Percentiles rank a stretch among this genome's conserved stretches.
These are phyloP conservation scores for Geranomyces michiganensis DNA, from an alignment of 192 early-diverging fungal genomes.

Conservation along the genomic window DNA sequence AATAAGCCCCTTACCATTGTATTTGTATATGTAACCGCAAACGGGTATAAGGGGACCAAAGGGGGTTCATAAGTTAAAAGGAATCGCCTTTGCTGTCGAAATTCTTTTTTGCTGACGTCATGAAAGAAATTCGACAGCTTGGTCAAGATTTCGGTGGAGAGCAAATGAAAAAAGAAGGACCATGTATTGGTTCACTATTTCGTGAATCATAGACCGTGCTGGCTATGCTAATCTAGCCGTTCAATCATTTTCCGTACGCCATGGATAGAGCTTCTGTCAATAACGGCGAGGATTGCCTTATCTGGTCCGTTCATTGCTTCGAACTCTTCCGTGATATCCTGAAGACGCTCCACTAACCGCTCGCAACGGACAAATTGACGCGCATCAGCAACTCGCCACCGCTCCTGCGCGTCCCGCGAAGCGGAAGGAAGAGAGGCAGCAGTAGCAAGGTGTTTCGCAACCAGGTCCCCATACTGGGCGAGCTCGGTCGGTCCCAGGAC, in stretches of 20 bases:
- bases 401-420: not conserved
- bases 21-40: too few relatives aligned
- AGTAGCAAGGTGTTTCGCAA: constrained; percentile 13
- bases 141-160: too few relatives aligned
- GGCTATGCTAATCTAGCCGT: not conserved
- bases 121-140: too few relatives aligned
- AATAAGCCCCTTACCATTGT: too few relatives aligned
- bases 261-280: constrained; percentile 33
- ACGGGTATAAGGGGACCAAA: too few relatives aligned
- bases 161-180: too few relatives aligned
- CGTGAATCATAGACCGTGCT: too few relatives aligned
- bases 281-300: constrained; percentile 20
- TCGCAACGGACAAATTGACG: constrained; percentile 20
- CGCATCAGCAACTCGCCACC: constrained; percentile 12
- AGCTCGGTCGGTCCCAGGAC: constrained; percentile 23
- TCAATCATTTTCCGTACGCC: constrained; percentile 26
- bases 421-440: not conserved
- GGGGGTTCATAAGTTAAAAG: too few relatives aligned
- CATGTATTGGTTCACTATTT: too few relatives aligned
- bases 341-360: constrained; percentile 25
- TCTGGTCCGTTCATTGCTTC: not conserved
- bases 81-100: too few relatives aligned
- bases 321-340: constrained; percentile 26
- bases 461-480: constrained; percentile 16
- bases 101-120: too few relatives aligned